Evolutionary conservation across 1,139 yeast species (phyloP).

Genomic region (Candida anutae): DNA sequence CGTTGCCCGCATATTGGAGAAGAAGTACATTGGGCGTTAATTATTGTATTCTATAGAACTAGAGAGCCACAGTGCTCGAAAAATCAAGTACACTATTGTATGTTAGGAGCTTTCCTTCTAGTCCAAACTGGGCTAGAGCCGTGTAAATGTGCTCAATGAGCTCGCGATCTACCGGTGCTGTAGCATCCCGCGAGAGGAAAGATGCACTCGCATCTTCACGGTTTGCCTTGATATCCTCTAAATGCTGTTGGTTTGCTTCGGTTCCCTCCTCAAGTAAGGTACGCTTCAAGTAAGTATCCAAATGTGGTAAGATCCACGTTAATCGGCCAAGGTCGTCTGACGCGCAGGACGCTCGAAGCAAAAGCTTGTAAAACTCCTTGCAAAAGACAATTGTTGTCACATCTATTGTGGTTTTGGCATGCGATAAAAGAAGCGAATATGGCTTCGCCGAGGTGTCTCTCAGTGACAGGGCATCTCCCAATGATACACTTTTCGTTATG

Average conservation of each 20-base stretch:
- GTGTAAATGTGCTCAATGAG: constrained; percentile 7
- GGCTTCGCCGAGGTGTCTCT: constrained; percentile 2
- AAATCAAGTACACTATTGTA: constrained; percentile 6
- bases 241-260: constrained; percentile 3
- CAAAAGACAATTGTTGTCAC: constrained; percentile 16
- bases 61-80: not conserved
- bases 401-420: constrained; percentile 6
- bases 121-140: constrained; percentile 9
- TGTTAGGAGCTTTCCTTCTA: constrained; percentile 10
- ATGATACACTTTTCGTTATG: not conserved
- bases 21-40: constrained; percentile 52
- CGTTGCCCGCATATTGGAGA: constrained; percentile 59
- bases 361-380: constrained; percentile 16
- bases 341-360: constrained; percentile 18
- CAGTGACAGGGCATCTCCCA: not conserved
- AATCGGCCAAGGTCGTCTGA: constrained; percentile 30
- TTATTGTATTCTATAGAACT: not conserved
- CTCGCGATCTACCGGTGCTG: constrained; percentile 5
- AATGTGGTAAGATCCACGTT: constrained; percentile 33
- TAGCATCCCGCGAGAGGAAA: not conserved
- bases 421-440: constrained; percentile 9
- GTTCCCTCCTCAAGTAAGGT: constrained; percentile 3
- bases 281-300: constrained; percentile 20
- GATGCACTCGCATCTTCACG: not conserved
- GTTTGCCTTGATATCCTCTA: constrained; percentile 3